Conservation (phyloP, 805 yeast species). For the Starmerella stellata region DNA sequence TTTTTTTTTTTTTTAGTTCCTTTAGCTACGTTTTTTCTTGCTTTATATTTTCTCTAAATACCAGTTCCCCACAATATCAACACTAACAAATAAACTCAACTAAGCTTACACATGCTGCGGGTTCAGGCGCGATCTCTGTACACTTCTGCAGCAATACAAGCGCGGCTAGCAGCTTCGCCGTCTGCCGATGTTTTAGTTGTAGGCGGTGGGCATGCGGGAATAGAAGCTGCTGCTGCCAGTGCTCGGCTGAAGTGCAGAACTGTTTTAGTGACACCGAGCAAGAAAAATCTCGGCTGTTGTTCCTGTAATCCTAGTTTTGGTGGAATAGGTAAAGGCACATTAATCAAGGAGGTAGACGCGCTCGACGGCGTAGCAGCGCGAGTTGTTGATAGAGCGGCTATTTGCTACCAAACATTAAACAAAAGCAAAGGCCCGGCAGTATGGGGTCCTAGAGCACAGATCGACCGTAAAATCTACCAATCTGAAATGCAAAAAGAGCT, state of each 20-base stretch:
- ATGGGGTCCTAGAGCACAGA: slow-evolving; percentile 96
- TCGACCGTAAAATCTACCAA: slow-evolving; percentile 66
- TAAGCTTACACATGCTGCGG: background rate
- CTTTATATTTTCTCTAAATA: no score
- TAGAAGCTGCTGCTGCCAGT: slow-evolving; percentile 89
- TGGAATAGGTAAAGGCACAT: slow-evolving; percentile 93
- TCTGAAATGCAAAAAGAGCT: slow-evolving; percentile 60
- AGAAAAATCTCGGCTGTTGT: slow-evolving; percentile 70
- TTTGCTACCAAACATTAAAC: slow-evolving; percentile 74
- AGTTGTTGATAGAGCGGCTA: slow-evolving; percentile 84
- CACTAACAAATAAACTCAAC: no score
- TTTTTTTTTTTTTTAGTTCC: no score
- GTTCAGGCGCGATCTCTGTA: slow-evolving; percentile 4
- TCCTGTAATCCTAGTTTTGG: slow-evolving; percentile 97
- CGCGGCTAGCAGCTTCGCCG: slow-evolving; percentile 1
- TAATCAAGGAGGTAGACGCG: slow-evolving; percentile 86
- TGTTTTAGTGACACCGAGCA: slow-evolving; percentile 56
- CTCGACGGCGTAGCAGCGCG: slow-evolving; percentile 77
- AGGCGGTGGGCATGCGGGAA: slow-evolving; percentile 98
- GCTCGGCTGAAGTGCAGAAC: slow-evolving; percentile 67
- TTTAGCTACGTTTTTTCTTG: no score
- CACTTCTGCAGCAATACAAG: slow-evolving; percentile 7
- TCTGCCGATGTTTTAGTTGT: slow-evolving; percentile 56
- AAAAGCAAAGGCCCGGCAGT: slow-evolving; percentile 87
- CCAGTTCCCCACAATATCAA: no score